Percentiles rank a stretch among this genome's conserved stretches.
Conservation (phyloP, 371 early-diverging fungal genomes). For the Mycotypha africana region DNA sequence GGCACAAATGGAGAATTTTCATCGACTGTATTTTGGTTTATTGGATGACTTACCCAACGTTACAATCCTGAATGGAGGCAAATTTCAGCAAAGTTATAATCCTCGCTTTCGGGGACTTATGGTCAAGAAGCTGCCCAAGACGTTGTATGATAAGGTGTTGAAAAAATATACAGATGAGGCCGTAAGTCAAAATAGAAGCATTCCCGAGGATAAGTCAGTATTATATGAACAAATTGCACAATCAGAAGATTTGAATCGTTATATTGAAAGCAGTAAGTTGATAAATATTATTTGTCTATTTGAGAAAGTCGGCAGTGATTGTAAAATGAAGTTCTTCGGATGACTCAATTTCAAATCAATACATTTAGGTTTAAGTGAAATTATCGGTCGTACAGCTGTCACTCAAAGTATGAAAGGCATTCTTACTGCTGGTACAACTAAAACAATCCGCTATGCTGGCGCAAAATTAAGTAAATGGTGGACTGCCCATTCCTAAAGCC, state of each 20-base stretch:
- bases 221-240: constrained; percentile 40
- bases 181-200: constrained; percentile 11
- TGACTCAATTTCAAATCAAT: background rate
- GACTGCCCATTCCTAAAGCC: too few species aligned
- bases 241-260: constrained; percentile 27
- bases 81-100: constrained; percentile 59
- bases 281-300: too few species aligned
- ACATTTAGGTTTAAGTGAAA: constrained; percentile 25
- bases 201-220: constrained; percentile 32
- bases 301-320: too few species aligned
- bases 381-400: constrained; percentile 68
- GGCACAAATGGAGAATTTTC: constrained; percentile 74
- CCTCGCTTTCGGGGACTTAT: constrained; percentile 55
- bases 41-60: constrained; percentile 78
- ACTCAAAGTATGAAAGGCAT: constrained; percentile 92
- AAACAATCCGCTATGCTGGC: constrained; percentile 68
- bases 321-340: background rate
- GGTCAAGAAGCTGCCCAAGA: constrained; percentile 64
- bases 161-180: constrained; percentile 24
- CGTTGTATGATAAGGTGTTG: constrained; percentile 45
- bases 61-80: constrained; percentile 51
- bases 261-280: constrained; percentile 33
- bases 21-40: constrained; percentile 72
- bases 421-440: constrained; percentile 79
- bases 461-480: constrained; percentile 72